These are phyloP conservation scores for Aethionema arabicum DNA, from an alignment of 345 rosid species.

Conservation along the genomic window DNA sequence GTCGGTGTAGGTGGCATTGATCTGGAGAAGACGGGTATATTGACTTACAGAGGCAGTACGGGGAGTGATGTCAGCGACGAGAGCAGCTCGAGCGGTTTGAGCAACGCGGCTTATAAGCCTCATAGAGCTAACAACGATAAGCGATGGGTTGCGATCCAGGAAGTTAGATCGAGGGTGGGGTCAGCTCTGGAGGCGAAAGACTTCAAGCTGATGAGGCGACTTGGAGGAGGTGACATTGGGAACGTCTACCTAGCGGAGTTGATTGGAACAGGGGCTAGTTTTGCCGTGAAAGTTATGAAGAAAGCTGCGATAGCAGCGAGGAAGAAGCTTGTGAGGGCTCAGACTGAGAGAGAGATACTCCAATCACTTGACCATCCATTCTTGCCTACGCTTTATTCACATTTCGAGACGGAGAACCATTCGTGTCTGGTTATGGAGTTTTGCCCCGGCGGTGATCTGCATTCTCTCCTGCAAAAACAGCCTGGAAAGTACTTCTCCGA, in stretches of 20 bases:
- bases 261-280: slow-evolving; percentile 61
- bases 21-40: slow-evolving; percentile 62
- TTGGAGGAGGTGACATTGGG: slow-evolving; percentile 93
- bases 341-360: slow-evolving; percentile 84
- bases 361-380: slow-evolving; percentile 91
- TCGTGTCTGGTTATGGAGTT: slow-evolving; percentile 95
- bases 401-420: slow-evolving; percentile 78
- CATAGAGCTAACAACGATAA: slow-evolving; percentile 76
- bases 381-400: slow-evolving; percentile 77
- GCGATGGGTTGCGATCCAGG: slow-evolving; percentile 90
- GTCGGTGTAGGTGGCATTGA: slow-evolving; percentile 47
- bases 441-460: slow-evolving; percentile 96
- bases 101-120: slow-evolving; percentile 66
- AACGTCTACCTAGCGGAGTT: slow-evolving; percentile 77
- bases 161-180: slow-evolving; percentile 53
- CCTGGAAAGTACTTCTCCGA: slow-evolving; percentile 85
- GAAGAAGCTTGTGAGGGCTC: slow-evolving; percentile 90
- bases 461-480: slow-evolving; percentile 77
- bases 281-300: slow-evolving; percentile 87
- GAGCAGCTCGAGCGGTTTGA: slow-evolving; percentile 78
- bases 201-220: slow-evolving; percentile 54
- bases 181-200: slow-evolving; percentile 44
- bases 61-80: slow-evolving; percentile 90
- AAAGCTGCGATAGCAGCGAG: slow-evolving; percentile 65
- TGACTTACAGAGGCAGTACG: slow-evolving; percentile 62